Conservation (phyloP, 2,329 filamentous ascomycete species). For the Daldinia eschscholtzii region DNA sequence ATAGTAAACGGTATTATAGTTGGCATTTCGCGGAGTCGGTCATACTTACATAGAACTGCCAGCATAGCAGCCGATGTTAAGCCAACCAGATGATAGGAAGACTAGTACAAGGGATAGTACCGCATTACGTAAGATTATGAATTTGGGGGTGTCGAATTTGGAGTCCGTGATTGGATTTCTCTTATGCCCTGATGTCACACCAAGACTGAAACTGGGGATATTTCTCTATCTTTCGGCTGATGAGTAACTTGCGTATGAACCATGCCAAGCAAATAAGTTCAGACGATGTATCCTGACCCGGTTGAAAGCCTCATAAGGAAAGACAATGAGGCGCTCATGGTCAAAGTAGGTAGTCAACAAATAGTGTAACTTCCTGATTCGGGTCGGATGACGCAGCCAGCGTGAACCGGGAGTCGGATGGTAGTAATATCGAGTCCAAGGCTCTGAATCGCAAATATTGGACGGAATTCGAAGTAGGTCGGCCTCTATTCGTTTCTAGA, state of each 20-base stretch:
- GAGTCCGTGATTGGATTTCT: slow-evolving; percentile 24
- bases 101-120: slow-evolving; percentile 14
- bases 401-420: slow-evolving; percentile 21
- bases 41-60: slow-evolving; percentile 14
- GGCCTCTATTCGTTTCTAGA: slow-evolving; percentile 19
- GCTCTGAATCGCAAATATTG: slow-evolving; percentile 13
- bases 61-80: slow-evolving; percentile 9
- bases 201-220: slow-evolving; percentile 18
- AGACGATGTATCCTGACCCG: slow-evolving; percentile 21
- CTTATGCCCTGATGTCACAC: slow-evolving; percentile 19
- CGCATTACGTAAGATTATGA: slow-evolving; percentile 26
- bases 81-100: slow-evolving; percentile 22
- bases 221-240: slow-evolving; percentile 19
- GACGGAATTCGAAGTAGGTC: slow-evolving; percentile 16
- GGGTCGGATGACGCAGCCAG: slow-evolving; percentile 33
- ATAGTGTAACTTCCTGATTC: slow-evolving; percentile 35
- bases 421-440: slow-evolving; percentile 37
- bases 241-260: slow-evolving; percentile 12
- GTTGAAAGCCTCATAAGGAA: slow-evolving; percentile 20
- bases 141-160: slow-evolving; percentile 9
- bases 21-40: slow-evolving; percentile 35
- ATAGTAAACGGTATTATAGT: slow-evolving; percentile 16
- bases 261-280: slow-evolving; percentile 18
- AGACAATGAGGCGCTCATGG: slow-evolving; percentile 18
- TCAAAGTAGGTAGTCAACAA: slow-evolving; percentile 33